phyloP scores from a whole-genome alignment of 139 green algal genomes.

The Chlorella sp. region DNA sequence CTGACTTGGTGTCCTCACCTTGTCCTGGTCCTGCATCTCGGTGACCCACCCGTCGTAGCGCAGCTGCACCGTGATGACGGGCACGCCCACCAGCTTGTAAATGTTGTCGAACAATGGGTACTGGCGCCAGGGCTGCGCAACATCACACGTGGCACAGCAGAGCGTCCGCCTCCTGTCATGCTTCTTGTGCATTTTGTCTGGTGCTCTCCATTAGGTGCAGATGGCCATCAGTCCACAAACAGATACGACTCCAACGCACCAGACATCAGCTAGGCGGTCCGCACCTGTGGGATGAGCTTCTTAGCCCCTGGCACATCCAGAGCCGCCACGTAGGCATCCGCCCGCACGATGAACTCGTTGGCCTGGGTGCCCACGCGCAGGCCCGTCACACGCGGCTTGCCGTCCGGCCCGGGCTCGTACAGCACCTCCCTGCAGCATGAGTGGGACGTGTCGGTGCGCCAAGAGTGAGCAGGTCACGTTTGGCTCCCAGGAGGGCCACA shows the following conservation, averaged over 20 bases:
- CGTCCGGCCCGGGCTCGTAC: slow-evolving; percentile 65
- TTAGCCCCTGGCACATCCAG: slow-evolving; percentile 93
- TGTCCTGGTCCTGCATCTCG: slow-evolving; percentile 33
- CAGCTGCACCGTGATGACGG: slow-evolving; percentile 96
- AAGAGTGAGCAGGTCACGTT: too few relatives aligned
- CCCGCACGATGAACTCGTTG: slow-evolving; percentile 55
- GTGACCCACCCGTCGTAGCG: slow-evolving; percentile 96
- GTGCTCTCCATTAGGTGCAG: neutral
- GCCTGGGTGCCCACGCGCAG: slow-evolving; percentile 53
- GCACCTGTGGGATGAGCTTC: slow-evolving; percentile 70
- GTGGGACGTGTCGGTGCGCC: too few relatives aligned
- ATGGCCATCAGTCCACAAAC: too few relatives aligned
- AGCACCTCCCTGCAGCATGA: slow-evolving; percentile 84
- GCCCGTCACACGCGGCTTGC: slow-evolving; percentile 63
- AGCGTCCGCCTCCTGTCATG: too few relatives aligned
- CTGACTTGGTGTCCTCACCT: neutral
- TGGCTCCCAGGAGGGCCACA: too few relatives aligned
- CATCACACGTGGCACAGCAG: slow-evolving; percentile 8
- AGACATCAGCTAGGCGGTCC: too few relatives aligned
- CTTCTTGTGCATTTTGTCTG: neutral
- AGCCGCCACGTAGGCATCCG: slow-evolving; percentile 90
- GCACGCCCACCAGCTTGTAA: slow-evolving; percentile 86
- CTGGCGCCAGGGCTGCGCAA: slow-evolving; percentile 66
- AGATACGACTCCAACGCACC: too few relatives aligned
- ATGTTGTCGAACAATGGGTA: slow-evolving; percentile 84